Conservation (phyloP, 2,329 filamentous ascomycete species). For the Exophiala sp. region DNA sequence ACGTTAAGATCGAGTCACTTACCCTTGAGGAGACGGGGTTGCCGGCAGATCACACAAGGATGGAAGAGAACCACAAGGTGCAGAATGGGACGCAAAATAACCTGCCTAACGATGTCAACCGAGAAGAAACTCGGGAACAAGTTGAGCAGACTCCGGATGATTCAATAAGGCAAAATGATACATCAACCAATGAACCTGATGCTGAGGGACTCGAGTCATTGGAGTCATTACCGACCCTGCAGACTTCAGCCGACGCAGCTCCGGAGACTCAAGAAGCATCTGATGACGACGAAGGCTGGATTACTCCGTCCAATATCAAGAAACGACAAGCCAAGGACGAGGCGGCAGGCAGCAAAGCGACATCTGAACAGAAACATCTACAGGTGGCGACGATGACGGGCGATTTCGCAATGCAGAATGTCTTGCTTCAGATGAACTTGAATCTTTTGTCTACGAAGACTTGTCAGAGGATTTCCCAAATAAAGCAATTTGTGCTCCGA, state of each 20-base stretch:
- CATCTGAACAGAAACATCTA: slow-evolving; percentile 58
- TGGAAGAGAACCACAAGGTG: too few species aligned
- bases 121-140: too few species aligned
- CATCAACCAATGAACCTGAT: too few species aligned
- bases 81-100: too few species aligned
- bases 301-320: slow-evolving; percentile 86
- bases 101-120: too few species aligned
- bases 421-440: slow-evolving; percentile 88
- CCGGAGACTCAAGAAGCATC: slow-evolving; percentile 18
- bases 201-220: too few species aligned
- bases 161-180: too few species aligned
- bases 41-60: too few species aligned
- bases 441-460: slow-evolving; percentile 70
- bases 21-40: slow-evolving; percentile 1
- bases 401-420: slow-evolving; percentile 98
- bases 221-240: slow-evolving; percentile 23
- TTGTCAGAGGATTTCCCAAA: slow-evolving; percentile 70
- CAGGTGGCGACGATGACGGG: slow-evolving; percentile 89
- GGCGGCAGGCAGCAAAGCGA: slow-evolving; percentile 43
- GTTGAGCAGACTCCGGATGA: too few species aligned
- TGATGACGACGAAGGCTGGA: slow-evolving; percentile 68
- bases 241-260: slow-evolving; percentile 4
- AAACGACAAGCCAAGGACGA: slow-evolving; percentile 69
- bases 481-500: slow-evolving; percentile 83
- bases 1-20: slow-evolving; percentile 3